Evolutionary conservation across 441 rosid genomes (phyloP).

Genomic region (Aquilaria agallochum): DNA sequence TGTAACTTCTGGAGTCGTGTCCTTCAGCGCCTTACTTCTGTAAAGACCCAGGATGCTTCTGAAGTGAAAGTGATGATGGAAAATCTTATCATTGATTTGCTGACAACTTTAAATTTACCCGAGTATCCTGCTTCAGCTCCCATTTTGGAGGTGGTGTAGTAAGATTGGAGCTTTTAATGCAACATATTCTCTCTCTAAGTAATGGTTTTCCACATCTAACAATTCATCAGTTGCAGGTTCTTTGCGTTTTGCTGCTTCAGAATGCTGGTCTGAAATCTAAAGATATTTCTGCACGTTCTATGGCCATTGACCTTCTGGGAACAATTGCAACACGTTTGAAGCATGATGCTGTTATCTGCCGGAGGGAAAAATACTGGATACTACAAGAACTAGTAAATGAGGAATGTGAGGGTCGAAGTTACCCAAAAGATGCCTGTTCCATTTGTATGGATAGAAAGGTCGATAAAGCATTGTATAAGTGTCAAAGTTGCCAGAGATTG

Average conservation of each 20-base stretch:
- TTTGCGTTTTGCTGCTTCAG: conserved; percentile 92
- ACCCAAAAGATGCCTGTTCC: conserved; percentile 61
- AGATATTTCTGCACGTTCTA: conserved; percentile 79
- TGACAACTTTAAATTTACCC: conserved; percentile 89
- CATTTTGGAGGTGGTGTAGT: conserved; percentile 72
- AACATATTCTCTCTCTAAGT: conserved; percentile 10
- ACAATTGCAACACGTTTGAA: conserved; percentile 92
- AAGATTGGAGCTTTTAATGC: conserved; percentile 1
- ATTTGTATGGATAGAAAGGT: conserved; percentile 66
- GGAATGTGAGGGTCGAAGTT: conserved; percentile 33
- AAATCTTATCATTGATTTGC: conserved; percentile 87
- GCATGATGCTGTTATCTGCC: conserved; percentile 69
- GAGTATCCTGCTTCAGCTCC: conserved; percentile 97
- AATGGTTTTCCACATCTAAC: conserved; percentile 17
- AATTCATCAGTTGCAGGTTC: conserved; percentile 63
- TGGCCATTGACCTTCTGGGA: conserved; percentile 98
- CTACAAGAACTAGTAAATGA: conserved; percentile 53
- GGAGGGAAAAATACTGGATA: conserved; percentile 63
- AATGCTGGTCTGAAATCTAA: conserved; percentile 98
- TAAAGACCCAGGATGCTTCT: conserved; percentile 92
- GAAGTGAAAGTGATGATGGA: conserved; percentile 91
- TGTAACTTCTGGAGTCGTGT: conserved; percentile 98
- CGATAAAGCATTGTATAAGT: conserved; percentile 54
- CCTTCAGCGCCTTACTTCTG: conserved; percentile 87
- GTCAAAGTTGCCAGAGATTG: conserved; percentile 79